Conservation (phyloP, 352 stramenopile genomes). For the Phytopythium montanum region DNA sequence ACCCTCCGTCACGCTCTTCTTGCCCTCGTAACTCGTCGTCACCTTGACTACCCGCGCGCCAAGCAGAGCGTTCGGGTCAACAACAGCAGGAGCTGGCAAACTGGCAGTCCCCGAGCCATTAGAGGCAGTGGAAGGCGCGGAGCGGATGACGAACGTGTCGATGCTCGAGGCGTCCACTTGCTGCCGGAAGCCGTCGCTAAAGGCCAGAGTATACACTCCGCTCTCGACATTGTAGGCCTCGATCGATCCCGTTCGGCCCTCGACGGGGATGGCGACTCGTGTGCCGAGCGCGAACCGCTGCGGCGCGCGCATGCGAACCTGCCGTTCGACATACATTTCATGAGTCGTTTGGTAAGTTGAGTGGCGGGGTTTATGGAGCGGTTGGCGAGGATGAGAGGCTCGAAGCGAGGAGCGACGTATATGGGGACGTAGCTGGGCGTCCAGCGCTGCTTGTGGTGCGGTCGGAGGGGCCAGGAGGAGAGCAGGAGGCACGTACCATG, state of each 20-base stretch:
- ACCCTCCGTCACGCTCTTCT: constrained; percentile 28
- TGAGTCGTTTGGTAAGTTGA: no score
- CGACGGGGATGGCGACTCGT: constrained; percentile 51
- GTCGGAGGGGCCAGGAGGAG: not conserved
- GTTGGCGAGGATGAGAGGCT: not conserved
- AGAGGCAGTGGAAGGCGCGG: constrained; percentile 10
- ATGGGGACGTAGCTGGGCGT: not conserved
- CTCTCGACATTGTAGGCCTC: constrained; percentile 29
- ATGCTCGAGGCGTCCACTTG: constrained; percentile 24
- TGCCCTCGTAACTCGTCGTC: constrained; percentile 45
- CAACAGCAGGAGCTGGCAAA: constrained; percentile 2
- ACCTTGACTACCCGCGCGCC: constrained; percentile 33
- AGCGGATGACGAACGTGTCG: constrained; percentile 38
- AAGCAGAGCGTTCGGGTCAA: constrained; percentile 43
- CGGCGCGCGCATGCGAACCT: constrained; percentile 34
- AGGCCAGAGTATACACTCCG: constrained; percentile 47
- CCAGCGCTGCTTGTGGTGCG: not conserved
- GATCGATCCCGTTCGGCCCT: constrained; percentile 60
- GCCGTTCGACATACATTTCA: not conserved
- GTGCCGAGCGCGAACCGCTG: constrained; percentile 44
- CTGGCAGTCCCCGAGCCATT: not conserved
- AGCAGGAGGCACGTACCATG: not conserved
- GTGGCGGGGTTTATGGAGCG: not conserved
- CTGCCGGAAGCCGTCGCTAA: constrained; percentile 46
- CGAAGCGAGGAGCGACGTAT: not conserved